Evolutionary conservation across 495 filamentous ascomycete species (phyloP).

Genomic region (Darksidea phi): DNA sequence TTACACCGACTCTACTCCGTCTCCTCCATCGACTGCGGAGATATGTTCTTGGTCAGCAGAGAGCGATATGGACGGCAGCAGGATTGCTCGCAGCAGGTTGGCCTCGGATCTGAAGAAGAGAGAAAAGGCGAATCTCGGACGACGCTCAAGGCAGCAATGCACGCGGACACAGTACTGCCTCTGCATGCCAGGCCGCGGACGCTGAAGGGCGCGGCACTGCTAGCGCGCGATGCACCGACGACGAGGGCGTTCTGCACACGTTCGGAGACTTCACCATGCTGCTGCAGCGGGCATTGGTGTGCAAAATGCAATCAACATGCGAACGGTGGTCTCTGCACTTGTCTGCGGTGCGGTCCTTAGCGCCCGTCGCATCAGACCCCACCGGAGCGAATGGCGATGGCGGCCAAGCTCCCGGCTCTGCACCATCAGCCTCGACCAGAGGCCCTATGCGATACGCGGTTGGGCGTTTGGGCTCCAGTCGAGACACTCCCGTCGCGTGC

Average conservation of each 20-base stretch:
- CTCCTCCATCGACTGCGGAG: neutral
- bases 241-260: slow-evolving; percentile 11
- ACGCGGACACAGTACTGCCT: slow-evolving; percentile 11
- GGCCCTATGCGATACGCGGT: slow-evolving; percentile 2
- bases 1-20: neutral
- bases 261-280: neutral
- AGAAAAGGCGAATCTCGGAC: slow-evolving; percentile 16
- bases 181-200: neutral
- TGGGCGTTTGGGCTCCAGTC: slow-evolving; percentile 19
- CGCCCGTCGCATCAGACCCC: slow-evolving; percentile 11
- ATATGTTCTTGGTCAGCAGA: neutral
- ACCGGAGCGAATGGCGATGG: slow-evolving; percentile 1
- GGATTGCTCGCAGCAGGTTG: neutral
- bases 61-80: no score
- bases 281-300: neutral
- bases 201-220: neutral
- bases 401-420: slow-evolving; percentile 5
- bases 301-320: neutral
- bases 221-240: slow-evolving; percentile 1
- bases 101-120: neutral
- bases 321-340: slow-evolving; percentile 6
- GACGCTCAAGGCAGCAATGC: slow-evolving; percentile 24
- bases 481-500: neutral
- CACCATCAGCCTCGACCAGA: slow-evolving; percentile 1
- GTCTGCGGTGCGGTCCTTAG: slow-evolving; percentile 6